Conservation (phyloP, 1,284 basidiomycete genomes). For the Meira nashicola region DNA sequence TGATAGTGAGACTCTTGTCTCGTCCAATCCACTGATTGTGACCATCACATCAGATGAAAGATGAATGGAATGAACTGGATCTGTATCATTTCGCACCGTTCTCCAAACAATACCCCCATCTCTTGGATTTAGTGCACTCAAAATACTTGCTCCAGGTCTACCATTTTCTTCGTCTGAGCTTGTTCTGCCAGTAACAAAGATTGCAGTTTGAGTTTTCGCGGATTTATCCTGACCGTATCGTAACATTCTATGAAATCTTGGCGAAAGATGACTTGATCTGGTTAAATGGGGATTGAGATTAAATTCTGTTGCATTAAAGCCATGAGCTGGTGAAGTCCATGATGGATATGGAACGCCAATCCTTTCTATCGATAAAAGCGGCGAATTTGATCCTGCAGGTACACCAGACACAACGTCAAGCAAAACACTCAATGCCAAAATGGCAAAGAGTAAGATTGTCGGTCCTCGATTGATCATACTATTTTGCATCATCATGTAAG, state of each 20-base stretch:
- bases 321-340: constrained; percentile 1
- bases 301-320: neutral
- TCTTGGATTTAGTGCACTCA: constrained; percentile 69
- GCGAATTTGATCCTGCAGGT: no score
- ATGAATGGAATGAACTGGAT: constrained; percentile 68
- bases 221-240: constrained; percentile 32
- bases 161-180: constrained; percentile 1
- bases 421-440: no score
- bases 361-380: neutral
- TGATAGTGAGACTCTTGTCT: constrained; percentile 67
- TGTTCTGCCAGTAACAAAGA: constrained; percentile 60
- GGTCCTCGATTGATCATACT: no score
- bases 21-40: constrained; percentile 68
- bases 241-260: constrained; percentile 52
- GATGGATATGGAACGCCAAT: constrained; percentile 8
- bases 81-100: constrained; percentile 65
- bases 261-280: constrained; percentile 21
- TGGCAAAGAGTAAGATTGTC: no score
- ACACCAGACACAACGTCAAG: no score
- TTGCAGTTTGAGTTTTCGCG: constrained; percentile 56
- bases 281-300: constrained; percentile 3
- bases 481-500: no score
- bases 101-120: constrained; percentile 74
- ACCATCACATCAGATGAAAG: constrained; percentile 57
- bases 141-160: constrained; percentile 67